These are phyloP conservation scores for Trichodelitschia bisporula DNA, from an alignment of 495 filamentous ascomycete species.

Conservation along the genomic window DNA sequence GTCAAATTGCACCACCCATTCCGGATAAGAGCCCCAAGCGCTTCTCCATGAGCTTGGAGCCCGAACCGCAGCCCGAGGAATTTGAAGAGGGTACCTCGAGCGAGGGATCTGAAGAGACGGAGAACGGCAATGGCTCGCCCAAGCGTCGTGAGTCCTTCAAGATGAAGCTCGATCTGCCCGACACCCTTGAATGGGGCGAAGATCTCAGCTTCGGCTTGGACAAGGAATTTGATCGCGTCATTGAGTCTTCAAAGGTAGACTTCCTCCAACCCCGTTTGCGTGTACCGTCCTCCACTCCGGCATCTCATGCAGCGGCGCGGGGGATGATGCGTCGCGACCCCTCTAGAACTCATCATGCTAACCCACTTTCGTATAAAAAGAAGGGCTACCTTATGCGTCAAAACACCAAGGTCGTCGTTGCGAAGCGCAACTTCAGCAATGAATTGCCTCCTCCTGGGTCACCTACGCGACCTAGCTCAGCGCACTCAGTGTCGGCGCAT, in stretches of 20 bases:
- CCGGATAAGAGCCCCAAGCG: slow-evolving; percentile 12
- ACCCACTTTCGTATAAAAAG: slow-evolving; percentile 22
- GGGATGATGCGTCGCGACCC: slow-evolving; percentile 9
- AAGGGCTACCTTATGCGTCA: slow-evolving; percentile 97
- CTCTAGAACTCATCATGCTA: slow-evolving; percentile 5
- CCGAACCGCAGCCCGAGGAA: background rate
- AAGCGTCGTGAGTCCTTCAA: slow-evolving; percentile 22
- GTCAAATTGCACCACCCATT: slow-evolving; percentile 16
- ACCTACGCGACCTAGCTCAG: background rate
- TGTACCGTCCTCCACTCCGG: slow-evolving; percentile 1
- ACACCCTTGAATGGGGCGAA: slow-evolving; percentile 21
- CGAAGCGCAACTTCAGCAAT: slow-evolving; percentile 24
- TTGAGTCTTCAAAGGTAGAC: slow-evolving; percentile 93
- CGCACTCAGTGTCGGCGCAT: slow-evolving; percentile 24
- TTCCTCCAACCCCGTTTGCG: slow-evolving; percentile 9
- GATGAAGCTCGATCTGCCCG: slow-evolving; percentile 41
- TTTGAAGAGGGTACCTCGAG: too few species aligned
- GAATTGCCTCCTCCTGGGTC: slow-evolving; percentile 17
- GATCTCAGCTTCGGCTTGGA: slow-evolving; percentile 66
- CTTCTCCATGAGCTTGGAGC: slow-evolving; percentile 8
- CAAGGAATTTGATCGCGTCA: slow-evolving; percentile 81
- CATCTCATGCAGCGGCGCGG: slow-evolving; percentile 10
- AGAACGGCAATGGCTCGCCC: slow-evolving; percentile 18
- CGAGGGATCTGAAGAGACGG: too few species aligned
- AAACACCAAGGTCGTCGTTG: slow-evolving; percentile 90